These are phyloP conservation scores for Paxillus ammoniavirescens DNA, from an alignment of 768 basidiomycete genomes.

Conservation along the genomic window DNA sequence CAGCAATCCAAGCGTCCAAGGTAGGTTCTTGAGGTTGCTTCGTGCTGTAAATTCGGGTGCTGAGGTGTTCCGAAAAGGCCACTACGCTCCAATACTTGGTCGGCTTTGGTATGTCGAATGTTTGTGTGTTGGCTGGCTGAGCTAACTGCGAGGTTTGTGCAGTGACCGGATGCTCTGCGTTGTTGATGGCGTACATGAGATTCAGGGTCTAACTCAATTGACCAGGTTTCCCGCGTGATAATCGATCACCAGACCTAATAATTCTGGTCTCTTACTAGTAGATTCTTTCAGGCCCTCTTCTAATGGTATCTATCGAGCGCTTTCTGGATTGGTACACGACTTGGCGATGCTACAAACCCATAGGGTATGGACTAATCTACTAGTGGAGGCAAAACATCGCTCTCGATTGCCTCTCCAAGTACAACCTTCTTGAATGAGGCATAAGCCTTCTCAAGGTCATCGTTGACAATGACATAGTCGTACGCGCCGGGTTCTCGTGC, in stretches of 20 bases:
- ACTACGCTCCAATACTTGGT: conserved; percentile 86
- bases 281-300: too few relatives aligned
- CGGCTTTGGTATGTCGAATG: conserved; percentile 65
- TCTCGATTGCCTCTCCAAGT: conserved; percentile 57
- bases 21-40: conserved; percentile 34
- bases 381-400: conserved; percentile 67
- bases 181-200: conserved; percentile 85
- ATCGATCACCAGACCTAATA: background rate
- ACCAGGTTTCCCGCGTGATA: background rate
- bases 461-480: conserved; percentile 88
- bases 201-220: conserved; percentile 49
- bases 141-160: conserved; percentile 11
- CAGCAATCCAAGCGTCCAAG: conserved; percentile 84
- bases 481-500: conserved; percentile 74
- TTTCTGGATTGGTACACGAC: background rate
- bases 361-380: conserved; percentile 42
- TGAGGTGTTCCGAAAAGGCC: conserved; percentile 43
- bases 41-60: background rate
- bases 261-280: too few relatives aligned
- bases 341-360: background rate
- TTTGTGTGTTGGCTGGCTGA: background rate
- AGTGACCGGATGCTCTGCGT: conserved; percentile 85
- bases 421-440: conserved; percentile 72
- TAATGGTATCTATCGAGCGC: background rate
- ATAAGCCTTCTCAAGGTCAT: conserved; percentile 84